phyloP scores from a whole-genome alignment of 1,284 basidiomycete genomes.

The Boletus austroedulis region DNA sequence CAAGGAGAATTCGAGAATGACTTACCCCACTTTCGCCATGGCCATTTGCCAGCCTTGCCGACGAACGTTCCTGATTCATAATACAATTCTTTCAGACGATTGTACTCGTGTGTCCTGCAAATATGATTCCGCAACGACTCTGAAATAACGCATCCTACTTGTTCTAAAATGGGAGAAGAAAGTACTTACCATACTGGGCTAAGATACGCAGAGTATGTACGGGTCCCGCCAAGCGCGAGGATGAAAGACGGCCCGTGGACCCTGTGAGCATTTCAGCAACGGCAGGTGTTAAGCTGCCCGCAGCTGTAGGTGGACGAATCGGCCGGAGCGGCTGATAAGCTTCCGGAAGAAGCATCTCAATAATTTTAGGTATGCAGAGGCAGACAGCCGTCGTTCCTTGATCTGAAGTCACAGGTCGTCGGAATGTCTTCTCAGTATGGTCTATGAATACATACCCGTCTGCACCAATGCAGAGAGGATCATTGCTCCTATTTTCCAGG shows the following conservation, averaged over 20 bases:
- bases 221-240: no score
- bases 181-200: no score
- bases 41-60: slow-evolving; percentile 9
- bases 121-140: slow-evolving; percentile 8
- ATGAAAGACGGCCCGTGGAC: no score
- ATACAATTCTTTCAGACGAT: slow-evolving; percentile 20
- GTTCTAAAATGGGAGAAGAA: no score
- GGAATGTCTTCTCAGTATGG: neutral
- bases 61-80: slow-evolving; percentile 16
- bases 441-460: slow-evolving; percentile 9
- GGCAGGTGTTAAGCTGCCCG: no score
- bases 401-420: slow-evolving; percentile 10
- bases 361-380: slow-evolving; percentile 10
- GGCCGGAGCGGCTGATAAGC: no score
- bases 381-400: slow-evolving; percentile 14
- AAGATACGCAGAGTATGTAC: no score
- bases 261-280: no score
- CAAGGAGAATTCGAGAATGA: no score
- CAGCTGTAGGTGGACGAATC: no score
- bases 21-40: slow-evolving; percentile 19
- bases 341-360: slow-evolving; percentile 20
- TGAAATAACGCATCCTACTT: no score
- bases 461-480: slow-evolving; percentile 23
- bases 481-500: slow-evolving; percentile 24
- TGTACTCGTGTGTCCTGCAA: slow-evolving; percentile 10